These are phyloP conservation scores for Allium fistulosum DNA, from an alignment of 106 monocot species.

Conservation along the genomic window DNA sequence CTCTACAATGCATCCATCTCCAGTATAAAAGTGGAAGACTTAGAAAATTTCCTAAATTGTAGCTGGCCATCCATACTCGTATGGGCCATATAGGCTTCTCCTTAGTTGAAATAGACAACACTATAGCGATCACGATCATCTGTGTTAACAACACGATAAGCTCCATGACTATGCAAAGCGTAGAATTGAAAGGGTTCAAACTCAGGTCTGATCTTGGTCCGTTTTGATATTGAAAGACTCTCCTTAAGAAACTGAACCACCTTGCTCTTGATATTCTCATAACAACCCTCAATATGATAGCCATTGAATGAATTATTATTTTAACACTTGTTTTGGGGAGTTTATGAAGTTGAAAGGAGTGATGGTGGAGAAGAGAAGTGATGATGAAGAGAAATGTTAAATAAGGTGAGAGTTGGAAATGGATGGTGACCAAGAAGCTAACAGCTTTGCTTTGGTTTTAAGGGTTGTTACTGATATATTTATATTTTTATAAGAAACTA, in stretches of 20 bases:
- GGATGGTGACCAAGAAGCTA: conserved; percentile 94
- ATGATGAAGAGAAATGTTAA: conserved; percentile 13
- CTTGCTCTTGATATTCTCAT: conserved; percentile 57
- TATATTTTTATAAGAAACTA: not conserved
- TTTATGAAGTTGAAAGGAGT: not conserved
- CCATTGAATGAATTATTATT: not conserved
- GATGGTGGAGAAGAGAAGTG: conserved; percentile 1
- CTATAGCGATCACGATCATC: conserved; percentile 23
- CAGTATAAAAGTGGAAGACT: conserved; percentile 70
- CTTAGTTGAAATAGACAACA: conserved; percentile 22
- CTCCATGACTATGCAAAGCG: conserved; percentile 55
- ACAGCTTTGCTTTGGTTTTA: conserved; percentile 51
- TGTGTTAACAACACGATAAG: conserved; percentile 32
- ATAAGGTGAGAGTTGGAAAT: conserved; percentile 17
- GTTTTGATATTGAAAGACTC: conserved; percentile 77
- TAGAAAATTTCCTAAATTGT: conserved; percentile 60
- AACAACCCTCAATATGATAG: conserved; percentile 34
- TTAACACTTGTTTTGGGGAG: not conserved
- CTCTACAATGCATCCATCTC: conserved; percentile 28
- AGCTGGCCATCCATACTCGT: conserved; percentile 57
- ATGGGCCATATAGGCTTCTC: conserved; percentile 78
- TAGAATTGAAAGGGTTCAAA: conserved; percentile 71
- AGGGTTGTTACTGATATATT: conserved; percentile 19
- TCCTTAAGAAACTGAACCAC: conserved; percentile 73
- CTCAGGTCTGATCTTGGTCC: conserved; percentile 52